Percentiles rank a stretch among this genome's conserved stretches.
Conservation (phyloP, 2,329 filamentous ascomycete genomes). For the Cordyceps javanica region DNA sequence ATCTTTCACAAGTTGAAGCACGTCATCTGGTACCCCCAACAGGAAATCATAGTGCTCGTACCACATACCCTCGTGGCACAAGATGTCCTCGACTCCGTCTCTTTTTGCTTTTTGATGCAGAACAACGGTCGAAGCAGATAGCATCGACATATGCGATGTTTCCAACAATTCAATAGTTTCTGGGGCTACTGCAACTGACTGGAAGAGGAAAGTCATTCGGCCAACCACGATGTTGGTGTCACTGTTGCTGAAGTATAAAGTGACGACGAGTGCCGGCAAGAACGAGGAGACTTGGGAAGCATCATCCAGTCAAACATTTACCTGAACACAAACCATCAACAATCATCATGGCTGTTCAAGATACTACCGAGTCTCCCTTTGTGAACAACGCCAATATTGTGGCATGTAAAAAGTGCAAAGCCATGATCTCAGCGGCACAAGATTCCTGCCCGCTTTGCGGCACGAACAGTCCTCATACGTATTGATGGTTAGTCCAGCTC, state of each 20-base stretch:
- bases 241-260: background rate
- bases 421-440: conserved; percentile 8
- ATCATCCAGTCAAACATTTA: no score
- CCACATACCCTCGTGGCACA: background rate
- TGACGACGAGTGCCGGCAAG: background rate
- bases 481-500: background rate
- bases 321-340: background rate
- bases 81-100: background rate
- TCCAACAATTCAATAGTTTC: background rate
- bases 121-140: background rate
- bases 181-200: background rate
- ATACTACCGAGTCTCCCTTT: background rate
- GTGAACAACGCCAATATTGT: background rate
- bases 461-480: conserved; percentile 2
- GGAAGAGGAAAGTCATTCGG: background rate
- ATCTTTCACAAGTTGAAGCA: background rate
- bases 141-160: background rate
- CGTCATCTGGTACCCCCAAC: background rate
- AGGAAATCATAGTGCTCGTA: background rate
- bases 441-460: conserved; percentile 10
- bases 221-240: background rate
- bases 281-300: background rate
- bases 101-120: background rate
- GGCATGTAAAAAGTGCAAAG: conserved; percentile 7
- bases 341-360: background rate